Evolutionary conservation across 169 alveolate genomes (phyloP).

Genomic region (Plasmodium coatneyi): DNA sequence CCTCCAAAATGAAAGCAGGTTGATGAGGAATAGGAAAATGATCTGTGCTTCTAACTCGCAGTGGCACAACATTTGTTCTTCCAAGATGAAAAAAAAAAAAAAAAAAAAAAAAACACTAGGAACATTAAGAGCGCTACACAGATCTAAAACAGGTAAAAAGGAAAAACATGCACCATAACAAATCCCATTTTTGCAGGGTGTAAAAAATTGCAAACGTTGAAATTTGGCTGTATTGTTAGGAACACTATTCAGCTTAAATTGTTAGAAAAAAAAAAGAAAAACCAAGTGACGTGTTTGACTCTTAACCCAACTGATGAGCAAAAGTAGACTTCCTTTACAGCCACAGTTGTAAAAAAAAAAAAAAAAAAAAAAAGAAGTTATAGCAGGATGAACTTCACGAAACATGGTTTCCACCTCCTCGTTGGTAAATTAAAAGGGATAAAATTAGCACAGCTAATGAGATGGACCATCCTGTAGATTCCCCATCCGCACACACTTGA

Average conservation of each 20-base stretch:
- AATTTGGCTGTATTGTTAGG: background rate
- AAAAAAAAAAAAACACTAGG: background rate
- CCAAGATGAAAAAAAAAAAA: background rate
- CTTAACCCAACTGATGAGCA: background rate
- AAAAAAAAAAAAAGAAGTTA: background rate
- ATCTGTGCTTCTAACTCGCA: background rate
- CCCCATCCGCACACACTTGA: background rate
- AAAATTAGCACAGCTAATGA: background rate
- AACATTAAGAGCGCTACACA: background rate
- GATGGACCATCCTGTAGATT: background rate
- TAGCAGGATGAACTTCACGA: background rate
- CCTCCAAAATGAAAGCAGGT: background rate
- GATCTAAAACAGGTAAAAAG: background rate
- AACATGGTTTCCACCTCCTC: background rate
- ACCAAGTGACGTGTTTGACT: background rate
- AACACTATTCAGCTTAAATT: background rate
- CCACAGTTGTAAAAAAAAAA: background rate
- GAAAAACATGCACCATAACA: background rate
- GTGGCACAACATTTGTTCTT: background rate
- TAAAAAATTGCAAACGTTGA: background rate
- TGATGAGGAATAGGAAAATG: background rate
- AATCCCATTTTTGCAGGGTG: background rate
- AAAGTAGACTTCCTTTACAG: background rate
- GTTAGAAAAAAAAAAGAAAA: background rate
- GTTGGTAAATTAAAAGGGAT: slow-evolving; percentile 3